Conservation (phyloP, 2,329 filamentous ascomycete species). For the Trichocomaceae sp. region DNA sequence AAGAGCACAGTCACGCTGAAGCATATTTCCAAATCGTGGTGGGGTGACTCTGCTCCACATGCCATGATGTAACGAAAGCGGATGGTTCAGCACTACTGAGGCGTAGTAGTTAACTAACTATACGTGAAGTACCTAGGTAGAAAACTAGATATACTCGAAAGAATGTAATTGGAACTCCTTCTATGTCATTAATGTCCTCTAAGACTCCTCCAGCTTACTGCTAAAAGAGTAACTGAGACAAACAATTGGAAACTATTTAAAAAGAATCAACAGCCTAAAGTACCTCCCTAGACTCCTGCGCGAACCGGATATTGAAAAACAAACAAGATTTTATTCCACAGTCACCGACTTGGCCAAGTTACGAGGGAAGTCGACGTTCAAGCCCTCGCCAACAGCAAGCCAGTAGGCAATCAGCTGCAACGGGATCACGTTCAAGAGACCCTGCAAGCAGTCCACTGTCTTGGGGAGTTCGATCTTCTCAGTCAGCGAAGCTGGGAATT, state of each 20-base stretch:
- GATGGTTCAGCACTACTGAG: no score
- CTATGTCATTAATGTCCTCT: constrained; percentile 10
- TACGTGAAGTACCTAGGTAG: no score
- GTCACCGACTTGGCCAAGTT: constrained; percentile 99
- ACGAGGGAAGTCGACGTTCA: constrained; percentile 97
- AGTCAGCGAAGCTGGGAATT: constrained; percentile 81
- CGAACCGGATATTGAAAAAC: constrained; percentile 1
- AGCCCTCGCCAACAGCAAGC: constrained; percentile 89
- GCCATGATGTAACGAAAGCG: background rate
- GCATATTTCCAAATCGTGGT: background rate
- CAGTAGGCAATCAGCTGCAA: constrained; percentile 98
- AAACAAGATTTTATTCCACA: constrained; percentile 68
- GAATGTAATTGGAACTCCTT: constrained; percentile 3
- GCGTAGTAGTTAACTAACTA: no score
- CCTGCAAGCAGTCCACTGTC: constrained; percentile 92
- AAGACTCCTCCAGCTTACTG: constrained; percentile 1
- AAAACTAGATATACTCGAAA: background rate
- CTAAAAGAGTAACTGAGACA: background rate
- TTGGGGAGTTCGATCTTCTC: constrained; percentile 97
- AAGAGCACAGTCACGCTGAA: background rate
- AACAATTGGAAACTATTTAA: constrained; percentile 1
- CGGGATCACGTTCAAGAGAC: constrained; percentile 94
- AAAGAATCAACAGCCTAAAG: constrained; percentile 5
- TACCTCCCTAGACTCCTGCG: constrained; percentile 8
- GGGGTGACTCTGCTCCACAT: background rate